phyloP scores from a whole-genome alignment of 1,284 basidiomycete genomes.

The Melampsora americana region DNA sequence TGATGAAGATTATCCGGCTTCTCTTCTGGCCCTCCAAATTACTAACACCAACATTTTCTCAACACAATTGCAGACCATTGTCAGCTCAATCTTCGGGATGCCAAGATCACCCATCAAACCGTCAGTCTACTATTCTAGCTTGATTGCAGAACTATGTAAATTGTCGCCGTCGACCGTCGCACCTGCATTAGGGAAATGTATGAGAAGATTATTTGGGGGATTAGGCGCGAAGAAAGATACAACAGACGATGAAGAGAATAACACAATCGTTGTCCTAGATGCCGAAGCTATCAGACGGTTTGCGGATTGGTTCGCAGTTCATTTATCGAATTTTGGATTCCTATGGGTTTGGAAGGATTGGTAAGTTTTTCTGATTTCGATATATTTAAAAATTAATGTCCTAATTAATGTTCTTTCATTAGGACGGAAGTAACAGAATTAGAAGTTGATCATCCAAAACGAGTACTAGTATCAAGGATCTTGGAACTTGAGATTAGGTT shows the following conservation, averaged over 20 bases:
- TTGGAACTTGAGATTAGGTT: slow-evolving; percentile 86
- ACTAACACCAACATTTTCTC: neutral
- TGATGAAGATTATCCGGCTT: neutral
- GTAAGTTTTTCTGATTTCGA: slow-evolving; percentile 58
- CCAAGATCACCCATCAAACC: slow-evolving; percentile 73
- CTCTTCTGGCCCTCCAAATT: neutral
- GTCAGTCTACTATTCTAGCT: slow-evolving; percentile 74
- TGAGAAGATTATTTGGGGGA: slow-evolving; percentile 74
- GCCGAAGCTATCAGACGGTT: slow-evolving; percentile 76
- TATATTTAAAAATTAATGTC: slow-evolving; percentile 9
- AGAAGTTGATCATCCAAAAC: slow-evolving; percentile 70
- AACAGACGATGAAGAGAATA: slow-evolving; percentile 54
- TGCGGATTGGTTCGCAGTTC: slow-evolving; percentile 90
- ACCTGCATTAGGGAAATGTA: slow-evolving; percentile 91
- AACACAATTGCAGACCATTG: slow-evolving; percentile 59
- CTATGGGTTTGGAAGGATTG: slow-evolving; percentile 99
- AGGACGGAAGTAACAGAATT: slow-evolving; percentile 55
- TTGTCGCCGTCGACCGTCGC: slow-evolving; percentile 85
- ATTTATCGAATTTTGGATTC: slow-evolving; percentile 97
- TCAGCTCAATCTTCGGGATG: slow-evolving; percentile 71
- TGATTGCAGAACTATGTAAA: slow-evolving; percentile 92
- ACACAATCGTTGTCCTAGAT: slow-evolving; percentile 61
- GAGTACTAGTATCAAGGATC: slow-evolving; percentile 79
- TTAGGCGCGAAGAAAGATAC: slow-evolving; percentile 60
- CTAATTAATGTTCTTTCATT: slow-evolving; percentile 3